Percentiles rank a stretch among this genome's conserved stretches.
These are phyloP conservation scores for Lactarius deliciosus DNA, from an alignment of 768 basidiomycete species.

Conservation along the genomic window DNA sequence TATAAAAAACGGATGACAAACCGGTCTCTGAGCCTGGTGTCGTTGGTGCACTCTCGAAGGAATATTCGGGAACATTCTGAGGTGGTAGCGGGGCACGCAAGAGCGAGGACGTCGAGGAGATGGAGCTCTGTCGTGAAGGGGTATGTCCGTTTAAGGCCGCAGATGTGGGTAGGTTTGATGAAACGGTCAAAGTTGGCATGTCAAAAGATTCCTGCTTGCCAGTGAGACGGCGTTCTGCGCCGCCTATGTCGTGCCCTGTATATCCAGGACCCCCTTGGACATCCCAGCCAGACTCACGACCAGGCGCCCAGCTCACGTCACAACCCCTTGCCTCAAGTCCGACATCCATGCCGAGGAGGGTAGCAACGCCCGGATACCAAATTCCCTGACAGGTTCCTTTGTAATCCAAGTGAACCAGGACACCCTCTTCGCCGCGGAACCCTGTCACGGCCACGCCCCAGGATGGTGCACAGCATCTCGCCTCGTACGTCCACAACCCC, in stretches of 20 bases:
- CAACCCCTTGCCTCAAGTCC: slow-evolving; percentile 66
- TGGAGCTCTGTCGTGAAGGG: slow-evolving; percentile 36
- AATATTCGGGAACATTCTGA: slow-evolving; percentile 65
- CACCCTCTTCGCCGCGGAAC: slow-evolving; percentile 44
- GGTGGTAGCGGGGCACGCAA: slow-evolving; percentile 73
- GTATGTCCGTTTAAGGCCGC: slow-evolving; percentile 34
- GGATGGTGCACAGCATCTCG: slow-evolving; percentile 61
- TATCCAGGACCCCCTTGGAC: slow-evolving; percentile 64
- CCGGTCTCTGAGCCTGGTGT: slow-evolving; percentile 46
- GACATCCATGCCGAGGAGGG: slow-evolving; percentile 75
- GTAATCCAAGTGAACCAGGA: slow-evolving; percentile 66
- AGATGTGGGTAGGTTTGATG: slow-evolving; percentile 17
- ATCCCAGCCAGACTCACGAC: slow-evolving; percentile 53
- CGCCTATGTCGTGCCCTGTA: slow-evolving; percentile 66
- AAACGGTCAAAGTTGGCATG: slow-evolving; percentile 38
- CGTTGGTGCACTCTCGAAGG: slow-evolving; percentile 66
- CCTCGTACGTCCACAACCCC: slow-evolving; percentile 68
- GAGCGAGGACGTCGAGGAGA: slow-evolving; percentile 56
- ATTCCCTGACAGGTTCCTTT: slow-evolving; percentile 72
- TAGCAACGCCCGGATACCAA: slow-evolving; percentile 84
- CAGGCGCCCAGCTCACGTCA: slow-evolving; percentile 65
- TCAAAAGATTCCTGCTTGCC: slow-evolving; percentile 34
- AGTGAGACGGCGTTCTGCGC: slow-evolving; percentile 34
- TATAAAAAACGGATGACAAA: slow-evolving; percentile 43
- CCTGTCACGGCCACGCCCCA: slow-evolving; percentile 46